Percentiles rank a stretch among this genome's conserved stretches.
phyloP scores from a whole-genome alignment of 1,284 basidiomycete species.

The Fomitopsis betulina region DNA sequence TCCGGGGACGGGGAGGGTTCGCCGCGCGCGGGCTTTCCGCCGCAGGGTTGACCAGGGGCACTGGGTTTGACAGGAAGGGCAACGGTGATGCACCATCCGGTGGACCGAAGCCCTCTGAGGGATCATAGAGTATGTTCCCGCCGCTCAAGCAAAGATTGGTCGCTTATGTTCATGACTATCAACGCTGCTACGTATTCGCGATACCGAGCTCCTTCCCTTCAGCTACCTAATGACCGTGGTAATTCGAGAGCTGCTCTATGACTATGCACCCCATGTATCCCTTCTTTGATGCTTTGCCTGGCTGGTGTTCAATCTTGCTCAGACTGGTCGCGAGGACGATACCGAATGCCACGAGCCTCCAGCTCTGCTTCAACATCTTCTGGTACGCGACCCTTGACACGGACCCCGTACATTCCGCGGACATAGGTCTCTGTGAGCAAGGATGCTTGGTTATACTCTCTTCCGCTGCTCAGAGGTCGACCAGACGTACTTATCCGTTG shows the following conservation, averaged over 20 bases:
- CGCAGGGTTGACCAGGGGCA: conserved; percentile 56
- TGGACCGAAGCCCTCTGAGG: conserved; percentile 17
- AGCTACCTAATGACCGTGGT: neutral
- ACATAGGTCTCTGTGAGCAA: conserved; percentile 70
- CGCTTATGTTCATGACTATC: neutral
- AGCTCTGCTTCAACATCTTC: conserved; percentile 82
- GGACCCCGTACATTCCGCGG: conserved; percentile 83
- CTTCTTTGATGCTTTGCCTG: too few species aligned
- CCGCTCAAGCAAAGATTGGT: neutral
- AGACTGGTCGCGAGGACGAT: conserved; percentile 73
- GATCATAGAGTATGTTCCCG: conserved; percentile 10
- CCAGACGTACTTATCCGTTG: conserved; percentile 75
- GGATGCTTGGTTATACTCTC: neutral
- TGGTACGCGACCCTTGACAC: conserved; percentile 83
- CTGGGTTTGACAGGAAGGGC: conserved; percentile 21
- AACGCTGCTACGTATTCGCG: neutral
- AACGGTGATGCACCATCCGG: conserved; percentile 27
- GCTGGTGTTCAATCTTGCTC: conserved; percentile 45
- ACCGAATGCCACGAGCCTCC: conserved; percentile 71
- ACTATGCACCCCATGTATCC: neutral
- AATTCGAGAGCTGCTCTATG: neutral
- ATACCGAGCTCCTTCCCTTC: neutral
- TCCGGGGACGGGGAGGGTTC: conserved; percentile 54
- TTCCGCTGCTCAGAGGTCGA: neutral
- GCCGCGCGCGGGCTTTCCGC: conserved; percentile 58